A percentile compares a stretch with the other conserved stretches of the same genome.
These are phyloP conservation scores for Annulohypoxylon nitens DNA, from an alignment of 495 filamentous ascomycete genomes.

Conservation along the genomic window DNA sequence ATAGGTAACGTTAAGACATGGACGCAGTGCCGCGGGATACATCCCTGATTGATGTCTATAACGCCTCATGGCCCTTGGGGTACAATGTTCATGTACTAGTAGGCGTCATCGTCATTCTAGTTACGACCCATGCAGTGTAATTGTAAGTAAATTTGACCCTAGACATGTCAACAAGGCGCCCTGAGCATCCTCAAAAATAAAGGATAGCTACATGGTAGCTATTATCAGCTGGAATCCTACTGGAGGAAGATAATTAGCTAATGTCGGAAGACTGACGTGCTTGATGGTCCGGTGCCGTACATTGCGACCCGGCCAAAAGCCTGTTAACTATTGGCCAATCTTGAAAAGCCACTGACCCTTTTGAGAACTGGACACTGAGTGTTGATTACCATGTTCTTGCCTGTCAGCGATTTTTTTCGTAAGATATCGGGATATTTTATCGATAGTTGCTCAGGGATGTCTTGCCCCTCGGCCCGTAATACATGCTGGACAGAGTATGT, in stretches of 20 bases:
- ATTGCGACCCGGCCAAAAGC: not conserved
- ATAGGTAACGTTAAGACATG: constrained; percentile 25
- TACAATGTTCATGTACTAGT: not conserved
- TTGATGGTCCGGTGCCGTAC: not conserved
- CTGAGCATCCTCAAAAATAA: not conserved
- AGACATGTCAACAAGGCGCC: not conserved
- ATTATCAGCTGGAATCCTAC: constrained; percentile 2
- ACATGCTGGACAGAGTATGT: constrained; percentile 5
- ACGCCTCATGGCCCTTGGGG: constrained; percentile 1
- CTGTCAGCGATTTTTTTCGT: constrained; percentile 5
- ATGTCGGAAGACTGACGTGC: not conserved
- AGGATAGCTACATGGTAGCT: constrained; percentile 14
- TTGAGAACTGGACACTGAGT: not conserved
- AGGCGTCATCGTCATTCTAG: constrained; percentile 6
- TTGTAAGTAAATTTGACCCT: constrained; percentile 7
- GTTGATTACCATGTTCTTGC: not conserved
- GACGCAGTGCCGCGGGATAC: not conserved
- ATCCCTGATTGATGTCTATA: constrained; percentile 33
- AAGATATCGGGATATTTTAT: constrained; percentile 22
- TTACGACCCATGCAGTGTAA: not conserved
- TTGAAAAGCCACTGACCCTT: not conserved
- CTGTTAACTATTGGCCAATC: not conserved
- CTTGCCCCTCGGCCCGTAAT: constrained; percentile 26
- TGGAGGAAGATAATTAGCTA: not conserved
- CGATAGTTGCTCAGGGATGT: constrained; percentile 26